A percentile compares a stretch with the other conserved stretches of the same genome.
These are phyloP conservation scores for Tetraselmis chui DNA, from an alignment of 139 green algal genomes.

Conservation along the genomic window DNA sequence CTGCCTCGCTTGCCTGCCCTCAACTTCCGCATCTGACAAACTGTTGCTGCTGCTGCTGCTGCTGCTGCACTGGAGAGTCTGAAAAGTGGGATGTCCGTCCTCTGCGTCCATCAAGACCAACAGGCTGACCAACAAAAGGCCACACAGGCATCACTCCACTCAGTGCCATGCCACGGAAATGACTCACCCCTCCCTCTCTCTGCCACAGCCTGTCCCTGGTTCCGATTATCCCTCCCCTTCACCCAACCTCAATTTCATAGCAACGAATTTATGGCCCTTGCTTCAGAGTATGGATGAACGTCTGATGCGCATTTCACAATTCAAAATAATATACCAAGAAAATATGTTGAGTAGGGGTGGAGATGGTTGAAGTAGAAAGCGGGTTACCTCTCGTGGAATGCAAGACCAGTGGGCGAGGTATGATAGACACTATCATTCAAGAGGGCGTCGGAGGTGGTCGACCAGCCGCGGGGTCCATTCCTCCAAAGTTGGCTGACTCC, in stretches of 20 bases:
- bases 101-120: background rate
- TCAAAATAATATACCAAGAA: background rate
- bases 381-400: background rate
- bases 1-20: background rate
- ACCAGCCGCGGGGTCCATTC: background rate
- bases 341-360: background rate
- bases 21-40: no score
- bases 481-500: background rate
- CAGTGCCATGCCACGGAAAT: background rate
- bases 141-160: background rate
- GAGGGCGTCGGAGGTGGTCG: background rate
- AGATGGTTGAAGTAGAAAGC: background rate
- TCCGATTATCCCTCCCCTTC: no score
- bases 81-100: background rate
- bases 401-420: background rate
- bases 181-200: no score
- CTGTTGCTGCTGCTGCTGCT: no score
- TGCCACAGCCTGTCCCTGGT: no score
- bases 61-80: background rate
- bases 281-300: background rate
- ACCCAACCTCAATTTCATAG: no score
- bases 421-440: background rate
- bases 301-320: background rate
- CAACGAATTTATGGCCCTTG: background rate
- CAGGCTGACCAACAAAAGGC: background rate